A percentile compares a stretch with the other conserved stretches of the same genome.
Evolutionary conservation across 495 filamentous ascomycete genomes (phyloP).

Genomic region (Aspergillus incahuasiensis): DNA sequence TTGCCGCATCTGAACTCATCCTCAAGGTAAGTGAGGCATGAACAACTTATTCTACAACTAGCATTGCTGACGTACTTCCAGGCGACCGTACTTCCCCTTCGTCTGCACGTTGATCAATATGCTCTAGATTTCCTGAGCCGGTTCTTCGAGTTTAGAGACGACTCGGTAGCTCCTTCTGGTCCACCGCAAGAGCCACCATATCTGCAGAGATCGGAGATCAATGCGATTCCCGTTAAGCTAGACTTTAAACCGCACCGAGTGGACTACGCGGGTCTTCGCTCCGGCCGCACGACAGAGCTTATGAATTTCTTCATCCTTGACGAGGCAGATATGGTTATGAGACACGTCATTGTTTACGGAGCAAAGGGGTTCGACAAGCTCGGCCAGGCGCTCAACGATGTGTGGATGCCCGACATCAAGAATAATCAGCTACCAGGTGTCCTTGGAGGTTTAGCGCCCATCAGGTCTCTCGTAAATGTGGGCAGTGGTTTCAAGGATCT

Average conservation of each 20-base stretch:
- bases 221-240: slow-evolving; percentile 72
- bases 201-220: slow-evolving; percentile 83
- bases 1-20: slow-evolving; percentile 87
- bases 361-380: slow-evolving; percentile 85
- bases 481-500: slow-evolving; percentile 80
- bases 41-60: neutral
- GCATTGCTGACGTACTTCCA: slow-evolving; percentile 18
- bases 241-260: slow-evolving; percentile 98
- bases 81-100: slow-evolving; percentile 78
- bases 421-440: slow-evolving; percentile 84
- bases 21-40: slow-evolving; percentile 54
- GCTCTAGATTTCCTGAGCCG: slow-evolving; percentile 94
- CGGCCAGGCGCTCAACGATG: slow-evolving; percentile 82
- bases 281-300: slow-evolving; percentile 96
- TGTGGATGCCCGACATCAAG: slow-evolving; percentile 96
- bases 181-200: slow-evolving; percentile 73
- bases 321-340: slow-evolving; percentile 76
- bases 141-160: slow-evolving; percentile 97
- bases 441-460: slow-evolving; percentile 82
- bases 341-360: slow-evolving; percentile 88
- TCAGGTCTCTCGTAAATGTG: slow-evolving; percentile 85
- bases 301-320: slow-evolving; percentile 99
- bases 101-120: slow-evolving; percentile 96
- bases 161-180: slow-evolving; percentile 47
- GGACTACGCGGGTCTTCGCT: slow-evolving; percentile 90